Base-by-base conservation (phyloP, 1,284 basidiomycete species). In the Cutaneotrichosporon sp. region DNA sequence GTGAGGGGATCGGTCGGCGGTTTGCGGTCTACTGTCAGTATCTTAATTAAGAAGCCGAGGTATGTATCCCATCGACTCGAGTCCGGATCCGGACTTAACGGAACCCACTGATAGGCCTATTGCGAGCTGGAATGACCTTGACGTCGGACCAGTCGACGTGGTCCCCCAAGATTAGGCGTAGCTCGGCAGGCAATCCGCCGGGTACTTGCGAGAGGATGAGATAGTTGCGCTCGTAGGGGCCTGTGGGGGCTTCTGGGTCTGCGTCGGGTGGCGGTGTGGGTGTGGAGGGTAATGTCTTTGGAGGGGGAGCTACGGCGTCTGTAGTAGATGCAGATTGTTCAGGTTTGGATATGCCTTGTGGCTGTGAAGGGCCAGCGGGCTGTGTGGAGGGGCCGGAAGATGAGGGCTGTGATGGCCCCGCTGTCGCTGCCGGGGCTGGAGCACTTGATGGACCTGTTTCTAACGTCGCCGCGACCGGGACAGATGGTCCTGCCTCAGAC, bases 81-180 rank as follows among this genome's bases (percentile, higher is more conserved):
- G 18, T 18, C n/a, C 38, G 10, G 26, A 30, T 22, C 50, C 58
- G 26, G 34, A 36, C 26, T 26, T 26, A 52, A 10, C 8, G 30
- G 13, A 34, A 75, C 63, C 72, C 70, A 69, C 76, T 78, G 56
- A 80, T 72, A 4, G 81, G 81, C 4, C 82, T 70, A 61, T 80
- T 80, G 2, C 81, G 77, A 1, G 75, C 68, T 0, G 81, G 79
- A 2, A 82, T 78, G 22, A 79, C 73, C 22, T 76, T 69, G 36
- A 80, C 70, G 34, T 73, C 60, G 30, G 76, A 74, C 83, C 83
- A 84, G 36, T 77, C 72, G 42, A 78, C 78, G 64, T 84, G 83
- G 22, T 76, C 70, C 14, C 83, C 83, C 2, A 84, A 75, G 6
- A 84, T 65, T 0, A 81, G 70, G 34, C 72, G 65, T 51, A 81